phyloP scores from a whole-genome alignment of 352 stramenopile genomes.

The Phytophthora citrophthora region DNA sequence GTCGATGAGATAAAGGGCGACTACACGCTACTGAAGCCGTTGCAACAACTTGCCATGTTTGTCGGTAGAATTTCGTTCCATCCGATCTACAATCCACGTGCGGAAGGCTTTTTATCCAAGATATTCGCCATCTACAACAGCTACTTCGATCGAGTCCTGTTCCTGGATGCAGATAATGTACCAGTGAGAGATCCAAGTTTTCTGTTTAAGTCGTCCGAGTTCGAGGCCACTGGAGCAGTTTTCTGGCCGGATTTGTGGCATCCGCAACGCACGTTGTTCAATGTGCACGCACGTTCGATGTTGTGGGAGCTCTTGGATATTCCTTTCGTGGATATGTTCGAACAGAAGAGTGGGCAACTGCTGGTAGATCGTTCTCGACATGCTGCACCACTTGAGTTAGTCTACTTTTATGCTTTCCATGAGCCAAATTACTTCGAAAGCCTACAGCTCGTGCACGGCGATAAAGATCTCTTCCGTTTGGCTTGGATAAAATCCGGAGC shows the following conservation, averaged over 20 bases:
- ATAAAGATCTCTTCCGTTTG: not conserved
- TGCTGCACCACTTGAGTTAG: not conserved
- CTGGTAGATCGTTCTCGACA: not conserved
- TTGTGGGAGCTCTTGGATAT: not conserved
- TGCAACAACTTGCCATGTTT: not conserved
- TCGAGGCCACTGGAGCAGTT: not conserved
- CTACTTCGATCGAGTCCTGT: not conserved
- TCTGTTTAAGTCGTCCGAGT: not conserved
- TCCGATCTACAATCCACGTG: not conserved
- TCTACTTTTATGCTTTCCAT: not conserved
- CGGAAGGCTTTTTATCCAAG: not conserved
- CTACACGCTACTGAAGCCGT: not conserved
- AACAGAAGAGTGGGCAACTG: not conserved
- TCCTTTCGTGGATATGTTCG: not conserved
- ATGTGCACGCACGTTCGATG: not conserved
- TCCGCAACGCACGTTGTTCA: not conserved
- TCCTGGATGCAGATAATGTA: not conserved
- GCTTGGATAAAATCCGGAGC: not conserved
- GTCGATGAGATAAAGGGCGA: not conserved
- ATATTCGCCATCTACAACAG: not conserved
- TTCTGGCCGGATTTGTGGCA: not conserved
- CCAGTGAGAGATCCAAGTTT: not conserved
- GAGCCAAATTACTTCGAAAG: not conserved
- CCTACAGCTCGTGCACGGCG: not conserved
- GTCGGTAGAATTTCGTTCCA: not conserved